These are phyloP conservation scores for Exsudoporus floridanus DNA, from an alignment of 1,284 basidiomycete genomes.

Conservation along the genomic window DNA sequence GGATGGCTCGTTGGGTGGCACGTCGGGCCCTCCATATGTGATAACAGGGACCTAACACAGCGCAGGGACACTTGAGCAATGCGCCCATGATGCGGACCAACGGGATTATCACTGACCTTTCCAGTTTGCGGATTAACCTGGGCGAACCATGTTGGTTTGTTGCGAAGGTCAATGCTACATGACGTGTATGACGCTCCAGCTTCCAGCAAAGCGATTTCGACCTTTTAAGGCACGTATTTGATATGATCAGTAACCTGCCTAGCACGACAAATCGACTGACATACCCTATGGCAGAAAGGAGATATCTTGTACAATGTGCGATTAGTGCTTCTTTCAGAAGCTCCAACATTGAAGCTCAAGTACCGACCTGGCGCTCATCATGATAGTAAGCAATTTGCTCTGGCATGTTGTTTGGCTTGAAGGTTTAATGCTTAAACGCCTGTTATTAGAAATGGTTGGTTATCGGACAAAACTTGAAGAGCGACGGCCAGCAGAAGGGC, in stretches of 20 bases:
- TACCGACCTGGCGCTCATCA: background rate
- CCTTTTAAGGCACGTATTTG: conserved; percentile 4
- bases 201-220: conserved; percentile 20
- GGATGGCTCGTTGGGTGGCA: conserved; percentile 51
- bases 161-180: conserved; percentile 5
- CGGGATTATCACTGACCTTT: conserved; percentile 5
- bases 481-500: background rate
- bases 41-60: conserved; percentile 51
- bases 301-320: background rate
- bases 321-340: background rate
- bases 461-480: too few species aligned
- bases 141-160: conserved; percentile 19
- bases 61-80: background rate
- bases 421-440: too few species aligned
- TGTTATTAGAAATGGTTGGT: too few species aligned
- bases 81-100: background rate
- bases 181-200: conserved; percentile 9
- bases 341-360: too few species aligned
- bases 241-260: background rate
- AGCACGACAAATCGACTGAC: background rate
- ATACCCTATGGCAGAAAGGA: conserved; percentile 9
- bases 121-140: conserved; percentile 13
- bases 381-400: conserved; percentile 7
- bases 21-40: conserved; percentile 56
- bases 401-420: background rate